Evolutionary conservation across 768 basidiomycete species (phyloP), one percentile per base, ranked within the genome.

Genomic region (Termitomyces sp.): DNA sequence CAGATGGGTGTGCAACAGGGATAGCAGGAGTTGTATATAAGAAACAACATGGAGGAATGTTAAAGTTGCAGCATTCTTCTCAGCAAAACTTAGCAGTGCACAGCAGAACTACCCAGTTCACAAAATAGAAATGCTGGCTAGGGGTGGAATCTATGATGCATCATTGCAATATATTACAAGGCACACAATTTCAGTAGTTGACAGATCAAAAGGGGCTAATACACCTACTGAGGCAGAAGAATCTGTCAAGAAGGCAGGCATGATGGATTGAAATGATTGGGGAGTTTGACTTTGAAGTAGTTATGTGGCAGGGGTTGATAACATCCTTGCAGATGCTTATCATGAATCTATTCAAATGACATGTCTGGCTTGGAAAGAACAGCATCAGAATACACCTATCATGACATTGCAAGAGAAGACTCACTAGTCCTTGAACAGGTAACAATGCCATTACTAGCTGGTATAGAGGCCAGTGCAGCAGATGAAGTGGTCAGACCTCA

Each of bases 321-420:
- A 64, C 38, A 53, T 61, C 0, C 53, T 66, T 0, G 66, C 19
- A 4, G 41, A 42, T 42, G 19, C 41, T 4, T 42, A 11, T 42
- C 19, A 1, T 0, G 10, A 10, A 42, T 42, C 2, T 42, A 42
- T 4, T 42, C 19, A 11, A 42, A 19, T 22, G 21, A 42, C 5
- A 12, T 30, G 0, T 34, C 57, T 8, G 63, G 63, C 1, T 61
- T 56, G 0, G 53, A 60, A 12, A 14, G 62, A 5, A 35, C 63
- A 2, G 17, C 30, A 1, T 58, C 54, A 43, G 60, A 64, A 44
- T 62, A 57, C 35, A 60, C 49, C 1, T 56, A 55, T 24, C 46
- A 54, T 45, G 56, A 62, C 46, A 54, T 60, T 4, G 46, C 51
- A 1, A n/a, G 44, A 17, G 35, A 58, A 11, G 54, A 54, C 38